Evolutionary conservation across 805 yeast species (phyloP), one percentile per base, ranked within the genome.

Genomic region (Sugiyamaella chiloensis): DNA sequence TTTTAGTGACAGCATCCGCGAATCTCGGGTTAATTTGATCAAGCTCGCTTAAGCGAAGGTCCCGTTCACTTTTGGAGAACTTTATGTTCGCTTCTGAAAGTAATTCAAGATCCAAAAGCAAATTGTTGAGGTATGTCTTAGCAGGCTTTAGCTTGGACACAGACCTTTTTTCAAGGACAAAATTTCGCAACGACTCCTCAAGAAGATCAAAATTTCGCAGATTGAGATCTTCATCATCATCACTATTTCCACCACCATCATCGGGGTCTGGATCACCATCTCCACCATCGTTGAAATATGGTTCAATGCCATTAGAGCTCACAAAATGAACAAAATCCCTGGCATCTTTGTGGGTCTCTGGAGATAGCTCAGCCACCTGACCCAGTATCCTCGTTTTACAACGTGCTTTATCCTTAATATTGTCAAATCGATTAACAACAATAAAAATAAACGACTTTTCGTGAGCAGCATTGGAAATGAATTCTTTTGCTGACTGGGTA

Each of bases 301-400:
- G 56, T 8, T 64, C 65, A 17, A 74, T 66, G 2, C 76, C 74
- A 17, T 74, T 70, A 0, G 91, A 80, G 23, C 91, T 81, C 4
- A 93, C 87, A 67, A 93, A 93, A 64, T 95, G 99, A 5, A 93
- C 95, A 68, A 93, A 89, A 36, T 90, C 95, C n/a, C 75, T 69
- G 0, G 96, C 79, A 56, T 85, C 87, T 62, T 91, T 89, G 61
- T 84, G 83, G 0, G 97, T 87, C 55, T 87, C 96, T 1, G 98
- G 99, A 0, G 96, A 85, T 46, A 95, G 68, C 16, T 72, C 79
- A 56, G 85, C 81, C 6, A 93, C 88, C 64, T 93, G 99, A 47
- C 85, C 87, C 64, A 91, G 68, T 36, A 93, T 88, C 49, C 83
- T 75, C 31, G 74, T 69, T 60, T 75, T 80, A 68, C 99, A 93